Base-by-base conservation (phyloP, 148 eudicot genomes). In the Fagopyrum homotropicum region DNA sequence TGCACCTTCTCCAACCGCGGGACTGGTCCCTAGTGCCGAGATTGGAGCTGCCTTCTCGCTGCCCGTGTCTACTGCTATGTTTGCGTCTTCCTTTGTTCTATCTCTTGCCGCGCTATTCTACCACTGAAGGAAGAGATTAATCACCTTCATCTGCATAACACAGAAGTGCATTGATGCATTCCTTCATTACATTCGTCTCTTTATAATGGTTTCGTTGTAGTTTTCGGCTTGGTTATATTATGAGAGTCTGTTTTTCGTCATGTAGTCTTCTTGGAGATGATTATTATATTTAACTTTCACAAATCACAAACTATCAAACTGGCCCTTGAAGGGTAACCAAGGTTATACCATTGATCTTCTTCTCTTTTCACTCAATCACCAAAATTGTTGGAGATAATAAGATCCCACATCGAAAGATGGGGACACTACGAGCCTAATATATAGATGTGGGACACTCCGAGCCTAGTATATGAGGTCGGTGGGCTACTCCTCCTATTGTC, bases 11-110 rank as follows among this genome's bases (percentile, higher is more conserved):
- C 52, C 52, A 30, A 30, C 35, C 35, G 35, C 35, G 35, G 12
- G 52, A 49, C 11, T 6, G 10, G 52, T 12, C 12, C 52, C 12
- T 7, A 12, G 2, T 14, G 17, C 71, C 46, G 71, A 66, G 19
- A 14, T 45, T 40, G 71, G 71, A 66, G 71, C 71, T 43, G 46
- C 9, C 16, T 40, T 66, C 35, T 43, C 71, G 5, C 6, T 40
- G 46, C 71, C 71, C 17, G 6, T 66, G 46, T 66, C 71, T 35
- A 66, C 71, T 11, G 71, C 71, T 14, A 6, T 66, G 19, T 40
- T 66, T 17, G 71, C 30, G 47, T 66, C 71, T 40, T 66, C 71
- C 8, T 35, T 66, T n/a, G 71, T 43, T 26, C 9, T 61, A 40
- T 61, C 68, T 9, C 68, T 61, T 1, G 68, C 68, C 29, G 46